Evolutionary conservation across 2,329 filamentous ascomycete genomes (phyloP), one percentile per base, ranked within the genome.

Genomic region (Colletotrichum tropicicola): DNA sequence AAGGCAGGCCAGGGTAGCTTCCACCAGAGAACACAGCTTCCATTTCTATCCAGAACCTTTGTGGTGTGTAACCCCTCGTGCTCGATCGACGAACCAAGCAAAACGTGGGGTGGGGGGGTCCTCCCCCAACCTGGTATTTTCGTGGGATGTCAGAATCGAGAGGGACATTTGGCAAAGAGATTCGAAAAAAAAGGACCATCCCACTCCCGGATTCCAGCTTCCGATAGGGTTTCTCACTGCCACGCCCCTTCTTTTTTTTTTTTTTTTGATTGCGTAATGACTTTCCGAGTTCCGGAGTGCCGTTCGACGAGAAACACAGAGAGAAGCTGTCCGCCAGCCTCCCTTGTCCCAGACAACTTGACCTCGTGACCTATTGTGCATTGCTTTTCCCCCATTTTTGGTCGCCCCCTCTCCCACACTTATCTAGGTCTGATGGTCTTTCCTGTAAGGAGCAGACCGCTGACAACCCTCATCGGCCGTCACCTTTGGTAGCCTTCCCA

Each of bases 331-430:
- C 17, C 21, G 13, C 41, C 19, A n/a, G 19, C 32, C 45, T 65
- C 44, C 57, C 49, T 61, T 61, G 61, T 61, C 61, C 25, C 43
- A 61, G 23, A 44, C n/a, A 17, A 32, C 15, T 12, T n/a, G 27
- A 17, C 57, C 61, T 55, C 61, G 44, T 65, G 61, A 61, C 51
- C 48, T 27, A 17, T 28, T 45, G 41, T 37, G 27, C 28, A 30
- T 65, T 65, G 43, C 55, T 44, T 60, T 65, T 59, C 52, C 17
- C 21, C 12, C n/a, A n/a, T n/a, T n/a, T n/a, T 21, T 32, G 10
- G 19, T 21, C 27, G 13, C 27, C 6, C n/a, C 27, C 23, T 27
- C 21, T 28, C 35, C 15, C 39, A 17, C 35, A 30, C 23, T 30
- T 35, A 54, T 44, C 19, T 41, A 25, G 6, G 25, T 37, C 44